A percentile compares a stretch with the other conserved stretches of the same genome.
These are phyloP conservation scores for Aspergillaceae sp. DNA, from an alignment of 2,329 filamentous ascomycete genomes.

Conservation along the genomic window DNA sequence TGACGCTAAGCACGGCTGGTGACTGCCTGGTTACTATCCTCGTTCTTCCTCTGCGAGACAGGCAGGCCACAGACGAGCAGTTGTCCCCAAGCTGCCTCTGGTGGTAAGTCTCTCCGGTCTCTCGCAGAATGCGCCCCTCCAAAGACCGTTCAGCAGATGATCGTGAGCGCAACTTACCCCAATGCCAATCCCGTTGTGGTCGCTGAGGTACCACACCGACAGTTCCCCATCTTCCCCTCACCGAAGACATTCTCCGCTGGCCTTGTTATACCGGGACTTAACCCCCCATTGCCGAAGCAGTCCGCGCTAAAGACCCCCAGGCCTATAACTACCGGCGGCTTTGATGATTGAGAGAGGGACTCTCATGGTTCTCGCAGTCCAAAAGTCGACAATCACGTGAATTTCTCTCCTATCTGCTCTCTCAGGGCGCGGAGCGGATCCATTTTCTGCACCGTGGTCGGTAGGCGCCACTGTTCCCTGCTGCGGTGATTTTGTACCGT, in stretches of 20 bases:
- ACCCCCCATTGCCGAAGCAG: neutral
- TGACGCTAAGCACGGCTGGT: too few species aligned
- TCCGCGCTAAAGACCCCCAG: neutral
- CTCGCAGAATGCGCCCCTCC: neutral
- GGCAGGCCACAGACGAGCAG: neutral
- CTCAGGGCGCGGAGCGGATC: neutral
- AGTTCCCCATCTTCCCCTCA: neutral
- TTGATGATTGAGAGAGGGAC: neutral
- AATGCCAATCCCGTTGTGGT: neutral
- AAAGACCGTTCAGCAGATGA: neutral
- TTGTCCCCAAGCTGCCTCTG: neutral
- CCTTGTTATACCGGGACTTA: neutral
- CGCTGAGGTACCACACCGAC: neutral
- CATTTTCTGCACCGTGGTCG: neutral
- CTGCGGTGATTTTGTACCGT: neutral
- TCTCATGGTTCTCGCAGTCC: neutral
- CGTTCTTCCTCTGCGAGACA: neutral
- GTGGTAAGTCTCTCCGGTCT: neutral
- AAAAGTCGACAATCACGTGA: neutral
- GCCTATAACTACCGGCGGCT: neutral
- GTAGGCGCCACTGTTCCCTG: neutral
- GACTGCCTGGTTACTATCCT: neutral
- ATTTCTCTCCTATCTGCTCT: neutral
- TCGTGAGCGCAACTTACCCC: neutral
- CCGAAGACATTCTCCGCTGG: neutral